Percentiles rank a stretch among this genome's conserved stretches.
Evolutionary conservation across 139 green algal species (phyloP).

Genomic region (Nannochloris sp.): DNA sequence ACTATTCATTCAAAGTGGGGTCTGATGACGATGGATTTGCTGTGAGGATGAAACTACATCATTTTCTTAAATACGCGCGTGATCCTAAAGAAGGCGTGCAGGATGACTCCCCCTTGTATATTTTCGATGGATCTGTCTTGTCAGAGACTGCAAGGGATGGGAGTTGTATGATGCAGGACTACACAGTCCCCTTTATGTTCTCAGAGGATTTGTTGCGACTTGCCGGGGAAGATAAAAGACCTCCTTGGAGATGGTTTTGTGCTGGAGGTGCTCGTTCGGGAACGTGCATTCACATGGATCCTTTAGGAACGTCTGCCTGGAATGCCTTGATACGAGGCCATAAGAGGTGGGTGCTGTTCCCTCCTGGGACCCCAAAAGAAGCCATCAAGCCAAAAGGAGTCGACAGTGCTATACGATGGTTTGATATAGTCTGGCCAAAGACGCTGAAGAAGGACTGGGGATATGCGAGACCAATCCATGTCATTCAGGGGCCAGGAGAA

Average conservation of each 20-base stretch:
- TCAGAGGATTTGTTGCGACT: conserved; percentile 67
- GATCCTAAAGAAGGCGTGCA: conserved; percentile 33
- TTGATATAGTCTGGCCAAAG: conserved; percentile 50
- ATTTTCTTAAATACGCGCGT: conserved; percentile 62
- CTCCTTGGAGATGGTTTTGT: conserved; percentile 64
- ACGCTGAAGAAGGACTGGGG: conserved; percentile 45
- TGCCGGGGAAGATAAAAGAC: conserved; percentile 63
- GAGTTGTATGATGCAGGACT: conserved; percentile 38
- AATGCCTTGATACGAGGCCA: conserved; percentile 62
- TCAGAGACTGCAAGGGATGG: conserved; percentile 11
- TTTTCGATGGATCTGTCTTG: conserved; percentile 61
- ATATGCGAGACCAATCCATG: conserved; percentile 30
- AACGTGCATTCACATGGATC: conserved; percentile 70
- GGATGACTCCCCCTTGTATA: conserved; percentile 72
- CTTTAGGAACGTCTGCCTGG: conserved; percentile 76
- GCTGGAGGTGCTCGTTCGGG: conserved; percentile 57
- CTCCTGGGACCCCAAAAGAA: conserved; percentile 32
- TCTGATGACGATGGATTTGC: conserved; percentile 85
- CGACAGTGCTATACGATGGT: conserved; percentile 77
- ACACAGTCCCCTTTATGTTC: conserved; percentile 58
- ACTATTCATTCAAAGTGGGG: conserved; percentile 83
- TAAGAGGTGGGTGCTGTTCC: conserved; percentile 78
- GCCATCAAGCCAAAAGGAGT: conserved; percentile 54
- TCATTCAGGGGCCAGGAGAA: conserved; percentile 62
- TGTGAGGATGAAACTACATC: conserved; percentile 65